A percentile compares a stretch with the other conserved stretches of the same genome.
Conservation (phyloP, 176 grass and related monocot species). For the Neostapfia colusana region DNA sequence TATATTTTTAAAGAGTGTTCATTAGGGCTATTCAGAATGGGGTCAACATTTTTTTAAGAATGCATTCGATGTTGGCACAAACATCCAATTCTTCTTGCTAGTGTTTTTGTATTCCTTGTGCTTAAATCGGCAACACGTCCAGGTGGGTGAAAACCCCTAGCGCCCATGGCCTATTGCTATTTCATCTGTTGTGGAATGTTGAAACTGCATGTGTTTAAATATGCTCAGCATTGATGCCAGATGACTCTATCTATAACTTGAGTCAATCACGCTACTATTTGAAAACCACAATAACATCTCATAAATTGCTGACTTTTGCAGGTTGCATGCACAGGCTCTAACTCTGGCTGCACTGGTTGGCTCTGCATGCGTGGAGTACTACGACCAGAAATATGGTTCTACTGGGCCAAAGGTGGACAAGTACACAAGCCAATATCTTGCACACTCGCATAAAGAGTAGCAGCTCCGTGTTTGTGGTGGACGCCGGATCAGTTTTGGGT, state of each 20-base stretch:
- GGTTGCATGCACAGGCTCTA: conserved; percentile 87
- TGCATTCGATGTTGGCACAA: neutral
- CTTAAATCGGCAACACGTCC: neutral
- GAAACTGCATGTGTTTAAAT: neutral
- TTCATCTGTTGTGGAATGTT: conserved; percentile 1
- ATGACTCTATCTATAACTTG: conserved; percentile 3
- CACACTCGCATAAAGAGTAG: conserved; percentile 82
- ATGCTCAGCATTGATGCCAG: neutral
- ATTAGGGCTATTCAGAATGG: neutral
- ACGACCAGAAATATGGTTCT: conserved; percentile 65
- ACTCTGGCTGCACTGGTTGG: conserved; percentile 75
- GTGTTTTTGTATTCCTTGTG: neutral
- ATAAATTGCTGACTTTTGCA: conserved; percentile 45
- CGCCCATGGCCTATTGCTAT: neutral
- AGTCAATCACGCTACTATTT: conserved; percentile 12
- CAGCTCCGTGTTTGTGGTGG: neutral
- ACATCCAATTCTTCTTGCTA: neutral
- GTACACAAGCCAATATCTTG: conserved; percentile 67
- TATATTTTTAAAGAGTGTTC: conserved; percentile 10
- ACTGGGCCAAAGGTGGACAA: conserved; percentile 65
- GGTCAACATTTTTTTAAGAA: neutral
- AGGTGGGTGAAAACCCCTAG: neutral
- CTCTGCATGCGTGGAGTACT: conserved; percentile 87
- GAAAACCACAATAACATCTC: neutral
- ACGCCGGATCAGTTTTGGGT: conserved; percentile 31